These are phyloP conservation scores for Prunus fruticosa DNA, from an alignment of 306 rosid genomes.

Conservation along the genomic window DNA sequence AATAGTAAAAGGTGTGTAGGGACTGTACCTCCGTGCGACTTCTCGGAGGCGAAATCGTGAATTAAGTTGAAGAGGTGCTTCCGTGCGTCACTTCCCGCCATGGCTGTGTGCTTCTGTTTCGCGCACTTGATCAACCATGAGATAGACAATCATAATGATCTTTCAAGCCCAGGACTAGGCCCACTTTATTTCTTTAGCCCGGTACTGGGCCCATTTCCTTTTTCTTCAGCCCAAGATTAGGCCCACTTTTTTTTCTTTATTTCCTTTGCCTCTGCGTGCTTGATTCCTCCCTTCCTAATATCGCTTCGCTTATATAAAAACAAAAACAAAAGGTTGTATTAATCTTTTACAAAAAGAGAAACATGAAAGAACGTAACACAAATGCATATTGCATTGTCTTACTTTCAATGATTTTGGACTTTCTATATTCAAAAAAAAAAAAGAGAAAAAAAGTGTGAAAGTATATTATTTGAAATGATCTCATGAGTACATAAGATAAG, in stretches of 20 bases:
- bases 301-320: background rate
- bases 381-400: too few relatives aligned
- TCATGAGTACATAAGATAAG: too few relatives aligned
- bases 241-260: background rate
- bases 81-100: constrained; percentile 75
- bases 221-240: background rate
- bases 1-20: background rate
- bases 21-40: constrained; percentile 71
- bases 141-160: background rate
- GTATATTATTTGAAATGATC: too few relatives aligned
- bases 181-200: background rate
- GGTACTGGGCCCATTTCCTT: background rate
- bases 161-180: background rate
- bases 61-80: constrained; percentile 58
- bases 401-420: too few relatives aligned
- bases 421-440: too few relatives aligned
- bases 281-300: too few relatives aligned
- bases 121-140: background rate
- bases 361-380: too few relatives aligned
- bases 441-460: too few relatives aligned
- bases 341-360: too few relatives aligned
- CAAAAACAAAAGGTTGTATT: background rate
- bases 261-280: too few relatives aligned
- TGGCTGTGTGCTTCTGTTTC: constrained; percentile 8
- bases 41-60: constrained; percentile 73